Base-by-base conservation (phyloP, 225 moss, liverwort and hornwort genomes). In the Pleurozium schreberi region DNA sequence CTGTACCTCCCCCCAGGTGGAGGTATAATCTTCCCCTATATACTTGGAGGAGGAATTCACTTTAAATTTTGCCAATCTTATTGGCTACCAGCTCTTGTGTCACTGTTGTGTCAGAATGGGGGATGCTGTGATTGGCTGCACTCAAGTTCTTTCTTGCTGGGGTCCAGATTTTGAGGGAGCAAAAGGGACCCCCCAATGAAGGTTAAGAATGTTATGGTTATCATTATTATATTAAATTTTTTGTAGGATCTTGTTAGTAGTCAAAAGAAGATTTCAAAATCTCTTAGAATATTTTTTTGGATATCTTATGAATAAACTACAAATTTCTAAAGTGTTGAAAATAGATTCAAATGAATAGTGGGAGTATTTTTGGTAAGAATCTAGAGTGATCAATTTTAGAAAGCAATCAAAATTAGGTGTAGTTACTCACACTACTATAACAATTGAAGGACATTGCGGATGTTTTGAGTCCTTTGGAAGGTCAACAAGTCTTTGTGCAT, bases 391-490 rank as follows among this genome's bases (percentile, higher is more conserved):
- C 0, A 3, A 43, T 71, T 71, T 43, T 27, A 16, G 18, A 7
- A 31, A 18, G 28, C 0, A 0, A 2, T 47, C 3, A 4, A 28
- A 9, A 71, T 16, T 43, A 5, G 27, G 1, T 71, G 3, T 9
- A 71, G 27, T 71, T 43, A 43, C 2, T 43, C 7, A 31, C 2
- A 47, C 10, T 47, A 61, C 27, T 12, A 27, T 12, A 30, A 31
- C 4, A 30, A 49, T 19, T 49, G 47, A 47, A 47, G 45, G 14
- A 40, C 0, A 4, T 0, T 0, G 4, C 42, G 5, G 10, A 28
- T 3, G 0, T 74, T 47, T 47, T 75, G 5, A 12, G 5, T 8
- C 13, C 8, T 75, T 75, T 11, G 0, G 3, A 50, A 50, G 50
- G 34, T 34, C 34, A 34, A 50, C 4, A 1, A 22, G 0, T 5